phyloP scores from a whole-genome alignment of 306 rosid genomes.

The Acmispon strigosus region DNA sequence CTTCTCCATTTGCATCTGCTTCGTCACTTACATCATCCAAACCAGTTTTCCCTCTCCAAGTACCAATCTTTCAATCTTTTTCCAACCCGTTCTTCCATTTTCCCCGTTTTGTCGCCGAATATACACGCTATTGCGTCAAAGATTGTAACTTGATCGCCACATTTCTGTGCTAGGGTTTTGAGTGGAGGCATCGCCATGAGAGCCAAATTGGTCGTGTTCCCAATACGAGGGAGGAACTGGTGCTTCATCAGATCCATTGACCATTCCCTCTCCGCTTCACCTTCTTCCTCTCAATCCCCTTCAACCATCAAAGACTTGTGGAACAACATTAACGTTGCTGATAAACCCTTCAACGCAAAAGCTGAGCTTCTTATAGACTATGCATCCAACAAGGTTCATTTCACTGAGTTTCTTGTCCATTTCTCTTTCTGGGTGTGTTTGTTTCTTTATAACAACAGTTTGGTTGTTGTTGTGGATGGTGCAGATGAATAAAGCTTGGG shows the following conservation, averaged over 20 bases:
- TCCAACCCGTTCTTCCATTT: too few relatives aligned
- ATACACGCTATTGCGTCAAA: background rate
- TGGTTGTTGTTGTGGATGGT: background rate
- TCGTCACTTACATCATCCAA: too few relatives aligned
- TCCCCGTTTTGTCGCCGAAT: background rate
- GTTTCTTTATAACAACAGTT: background rate
- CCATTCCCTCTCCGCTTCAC: conserved; percentile 21
- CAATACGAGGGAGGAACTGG: conserved; percentile 79
- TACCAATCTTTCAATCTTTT: background rate
- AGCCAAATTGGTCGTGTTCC: conserved; percentile 86
- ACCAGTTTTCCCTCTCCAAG: too few relatives aligned
- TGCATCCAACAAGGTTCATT: conserved; percentile 53
- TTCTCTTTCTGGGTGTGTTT: background rate
- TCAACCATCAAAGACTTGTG: conserved; percentile 58
- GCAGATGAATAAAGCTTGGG: conserved; percentile 85
- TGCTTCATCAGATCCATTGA: conserved; percentile 69
- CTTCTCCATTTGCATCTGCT: too few relatives aligned
- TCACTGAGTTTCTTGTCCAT: background rate
- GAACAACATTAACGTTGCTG: conserved; percentile 24
- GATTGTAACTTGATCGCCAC: background rate
- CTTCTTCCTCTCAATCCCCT: conserved; percentile 40
- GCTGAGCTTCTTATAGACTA: conserved; percentile 59
- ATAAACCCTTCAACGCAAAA: conserved; percentile 42
- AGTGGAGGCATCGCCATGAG: conserved; percentile 36
- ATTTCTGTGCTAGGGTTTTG: conserved; percentile 8